A percentile compares a stretch with the other conserved stretches of the same genome.
These are phyloP conservation scores for Xerocomus brunneocitrinus DNA, from an alignment of 768 basidiomycete genomes.

Conservation along the genomic window DNA sequence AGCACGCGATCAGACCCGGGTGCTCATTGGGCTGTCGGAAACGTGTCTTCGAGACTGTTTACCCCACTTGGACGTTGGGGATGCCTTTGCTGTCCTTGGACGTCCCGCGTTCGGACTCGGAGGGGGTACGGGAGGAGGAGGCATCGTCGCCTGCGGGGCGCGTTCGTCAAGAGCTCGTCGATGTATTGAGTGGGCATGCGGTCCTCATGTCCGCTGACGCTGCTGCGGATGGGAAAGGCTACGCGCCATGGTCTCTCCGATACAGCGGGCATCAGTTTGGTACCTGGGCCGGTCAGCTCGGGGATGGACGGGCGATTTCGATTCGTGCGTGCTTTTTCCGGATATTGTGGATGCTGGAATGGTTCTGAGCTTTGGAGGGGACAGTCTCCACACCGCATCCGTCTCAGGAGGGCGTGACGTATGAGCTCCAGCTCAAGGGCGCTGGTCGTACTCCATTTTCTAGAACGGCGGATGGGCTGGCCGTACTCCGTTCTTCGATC, in stretches of 20 bases:
- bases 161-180: conserved; percentile 67
- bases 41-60: conserved; percentile 69
- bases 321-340: conserved; percentile 44
- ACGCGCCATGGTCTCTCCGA: conserved; percentile 74
- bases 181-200: conserved; percentile 75
- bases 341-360: not conserved
- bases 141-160: conserved; percentile 32
- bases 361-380: conserved; percentile 2
- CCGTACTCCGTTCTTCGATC: conserved; percentile 90
- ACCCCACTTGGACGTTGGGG: conserved; percentile 83
- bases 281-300: conserved; percentile 88
- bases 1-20: conserved; percentile 47
- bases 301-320: conserved; percentile 93
- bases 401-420: conserved; percentile 45
- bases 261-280: conserved; percentile 94
- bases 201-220: conserved; percentile 47
- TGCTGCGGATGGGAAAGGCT: conserved; percentile 31
- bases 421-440: conserved; percentile 94
- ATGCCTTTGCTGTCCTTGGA: conserved; percentile 68
- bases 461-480: conserved; percentile 88
- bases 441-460: conserved; percentile 93
- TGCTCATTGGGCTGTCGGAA: conserved; percentile 70
- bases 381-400: conserved; percentile 78
- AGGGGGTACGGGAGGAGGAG: conserved; percentile 23
- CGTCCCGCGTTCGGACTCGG: conserved; percentile 37